A percentile compares a stretch with the other conserved stretches of the same genome.
phyloP scores from a whole-genome alignment of 2,329 filamentous ascomycete genomes.

The Neofusicoccum parvum region DNA sequence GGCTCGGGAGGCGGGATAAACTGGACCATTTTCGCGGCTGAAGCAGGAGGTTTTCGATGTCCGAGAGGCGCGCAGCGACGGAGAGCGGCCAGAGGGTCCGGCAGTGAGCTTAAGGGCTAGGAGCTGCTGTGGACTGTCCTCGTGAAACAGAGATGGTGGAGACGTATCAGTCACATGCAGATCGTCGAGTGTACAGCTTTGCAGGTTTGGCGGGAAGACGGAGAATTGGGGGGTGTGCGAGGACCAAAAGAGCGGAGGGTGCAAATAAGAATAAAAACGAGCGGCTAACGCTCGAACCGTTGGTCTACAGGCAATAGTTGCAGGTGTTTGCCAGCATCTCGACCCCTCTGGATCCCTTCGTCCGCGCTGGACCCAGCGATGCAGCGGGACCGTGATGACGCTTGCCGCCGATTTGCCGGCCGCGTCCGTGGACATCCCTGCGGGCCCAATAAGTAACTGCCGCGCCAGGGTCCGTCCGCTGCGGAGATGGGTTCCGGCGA shows the following conservation, averaged over 20 bases:
- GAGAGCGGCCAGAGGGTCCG: neutral
- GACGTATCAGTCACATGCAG: conserved; percentile 13
- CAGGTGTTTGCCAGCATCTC: conserved; percentile 15
- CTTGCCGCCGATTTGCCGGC: conserved; percentile 11
- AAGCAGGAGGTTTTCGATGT: neutral
- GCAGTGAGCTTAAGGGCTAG: neutral
- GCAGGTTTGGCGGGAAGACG: neutral
- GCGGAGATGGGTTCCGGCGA: neutral
- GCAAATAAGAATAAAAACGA: conserved; percentile 4
- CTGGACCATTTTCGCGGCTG: conserved; percentile 51
- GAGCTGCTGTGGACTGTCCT: conserved; percentile 1
- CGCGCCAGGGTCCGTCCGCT: conserved; percentile 8
- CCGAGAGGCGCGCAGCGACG: neutral
- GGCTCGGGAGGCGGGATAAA: conserved; percentile 58
- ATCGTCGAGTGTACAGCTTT: neutral
- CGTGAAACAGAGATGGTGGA: conserved; percentile 6
- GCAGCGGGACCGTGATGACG: conserved; percentile 15
- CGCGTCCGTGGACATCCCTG: neutral
- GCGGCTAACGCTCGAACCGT: conserved; percentile 5
- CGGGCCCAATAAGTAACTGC: neutral
- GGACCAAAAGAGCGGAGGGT: neutral
- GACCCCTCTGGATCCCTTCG: conserved; percentile 20
- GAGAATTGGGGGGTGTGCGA: neutral
- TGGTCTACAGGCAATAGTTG: conserved; percentile 1
- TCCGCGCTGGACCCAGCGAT: conserved; percentile 13